Evolutionary conservation across 371 early-diverging fungal genomes (phyloP), one percentile per base, ranked within the genome.

Genomic region (Apophysomyces ossiformis): DNA sequence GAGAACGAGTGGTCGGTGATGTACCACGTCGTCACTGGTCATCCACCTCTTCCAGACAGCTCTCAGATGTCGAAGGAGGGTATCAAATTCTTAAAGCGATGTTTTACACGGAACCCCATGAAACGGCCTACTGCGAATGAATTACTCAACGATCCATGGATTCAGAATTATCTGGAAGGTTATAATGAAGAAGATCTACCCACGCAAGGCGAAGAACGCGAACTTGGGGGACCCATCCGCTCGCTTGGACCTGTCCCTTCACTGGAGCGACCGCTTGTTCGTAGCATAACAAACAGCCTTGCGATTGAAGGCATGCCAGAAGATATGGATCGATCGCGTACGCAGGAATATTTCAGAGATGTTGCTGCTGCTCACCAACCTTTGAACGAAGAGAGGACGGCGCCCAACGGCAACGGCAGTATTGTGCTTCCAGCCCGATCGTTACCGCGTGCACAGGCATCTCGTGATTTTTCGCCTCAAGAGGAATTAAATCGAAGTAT

Each of bases 1-100:
- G 96, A 96, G 65, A 96, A 96, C 69, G 94, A 95, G 70, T 96
- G 95, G 95, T 94, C 96, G 0, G 90, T 96, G 45, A 94, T 93
- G 92, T 93, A 89, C 67, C 91, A 92, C 64, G 91, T 92, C 2
- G 93, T 88, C 0, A 86, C 89, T 0, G 89, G 89, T 0, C 90
- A 89, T 56, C 91, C 93, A 26, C 89, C 91, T 1, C 71, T 92
- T 46, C 94, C 93, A 0, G 89, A 89, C 43, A 72, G 86, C 0
- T 77, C 87, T 0, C 88, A 90, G 65, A 68, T 92, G 37, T 87
- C 88, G 35, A 69, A 73, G 13, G 81, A 69, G 5, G 92, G 93
- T 16, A 86, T 92, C 70, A 90, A 88, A 37, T 96, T 96, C 70
- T 70, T 95, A 59, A 84, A 85, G 66, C 74, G 84, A 61, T 95